phyloP scores from a whole-genome alignment of 129 eudicot genomes.

The Flaveria linearis region DNA sequence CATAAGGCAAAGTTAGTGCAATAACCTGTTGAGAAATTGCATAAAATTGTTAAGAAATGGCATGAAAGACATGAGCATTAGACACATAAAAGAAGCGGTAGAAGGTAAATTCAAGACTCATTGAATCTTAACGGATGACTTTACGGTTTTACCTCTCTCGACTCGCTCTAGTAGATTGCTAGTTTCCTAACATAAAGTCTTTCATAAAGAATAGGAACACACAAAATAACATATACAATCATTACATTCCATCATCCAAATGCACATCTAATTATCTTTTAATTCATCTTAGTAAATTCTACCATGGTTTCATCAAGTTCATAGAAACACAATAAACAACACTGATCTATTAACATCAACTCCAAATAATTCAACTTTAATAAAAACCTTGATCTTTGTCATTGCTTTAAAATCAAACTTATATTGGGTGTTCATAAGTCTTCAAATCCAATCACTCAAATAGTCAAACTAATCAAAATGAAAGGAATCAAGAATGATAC shows the following conservation, averaged over 20 bases:
- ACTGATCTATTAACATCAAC: no score
- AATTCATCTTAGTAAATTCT: no score
- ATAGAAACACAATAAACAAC: no score
- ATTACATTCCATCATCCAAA: not conserved
- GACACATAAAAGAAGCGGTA: not conserved
- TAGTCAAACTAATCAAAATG: no score
- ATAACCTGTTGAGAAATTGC: slow-evolving; percentile 35
- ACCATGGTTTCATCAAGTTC: no score
- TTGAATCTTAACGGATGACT: not conserved
- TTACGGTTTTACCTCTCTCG: not conserved
- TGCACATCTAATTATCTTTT: no score
- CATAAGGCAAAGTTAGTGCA: slow-evolving; percentile 28
- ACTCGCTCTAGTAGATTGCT: not conserved
- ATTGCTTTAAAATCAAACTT: no score
- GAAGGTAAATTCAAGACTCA: not conserved
- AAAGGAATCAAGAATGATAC: no score
- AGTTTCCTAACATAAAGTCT: not conserved
- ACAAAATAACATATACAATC: not conserved
- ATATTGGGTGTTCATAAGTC: no score
- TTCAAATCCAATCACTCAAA: no score
- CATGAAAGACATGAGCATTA: not conserved
- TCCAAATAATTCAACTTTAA: no score
- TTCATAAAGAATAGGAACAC: not conserved
- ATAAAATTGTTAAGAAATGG: not conserved
- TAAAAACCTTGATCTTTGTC: no score